Evolutionary conservation across 495 filamentous ascomycete genomes (phyloP).

Genomic region (Penicillium cosmopolitanum): DNA sequence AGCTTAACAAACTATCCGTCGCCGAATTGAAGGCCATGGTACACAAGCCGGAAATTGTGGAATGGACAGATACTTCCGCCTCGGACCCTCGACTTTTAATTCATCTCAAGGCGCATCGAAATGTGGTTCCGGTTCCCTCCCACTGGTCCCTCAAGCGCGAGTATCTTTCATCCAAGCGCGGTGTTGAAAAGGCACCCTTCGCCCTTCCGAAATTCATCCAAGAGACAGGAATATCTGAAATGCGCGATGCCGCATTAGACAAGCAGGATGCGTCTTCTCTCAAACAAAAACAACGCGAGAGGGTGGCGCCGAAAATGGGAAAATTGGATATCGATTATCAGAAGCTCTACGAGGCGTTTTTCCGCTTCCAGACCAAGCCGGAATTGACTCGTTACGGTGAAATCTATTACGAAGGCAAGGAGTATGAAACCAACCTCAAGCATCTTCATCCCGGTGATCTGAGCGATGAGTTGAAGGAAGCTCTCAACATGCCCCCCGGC

Average conservation of each 20-base stretch:
- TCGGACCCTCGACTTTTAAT: constrained; percentile 87
- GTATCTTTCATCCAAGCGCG: constrained; percentile 93
- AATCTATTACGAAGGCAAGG: constrained; percentile 98
- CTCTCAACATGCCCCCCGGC: constrained; percentile 90
- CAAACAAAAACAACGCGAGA: constrained; percentile 93
- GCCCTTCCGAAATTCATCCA: constrained; percentile 95
- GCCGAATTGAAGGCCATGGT: constrained; percentile 94
- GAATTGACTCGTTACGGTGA: constrained; percentile 93
- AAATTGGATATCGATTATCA: constrained; percentile 98
- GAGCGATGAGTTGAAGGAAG: constrained; percentile 87
- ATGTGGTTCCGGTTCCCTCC: constrained; percentile 89
- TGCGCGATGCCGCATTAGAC: constrained; percentile 94
- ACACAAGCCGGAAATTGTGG: constrained; percentile 88
- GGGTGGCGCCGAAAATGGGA: constrained; percentile 95
- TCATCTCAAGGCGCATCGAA: constrained; percentile 91
- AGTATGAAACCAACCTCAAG: constrained; percentile 92
- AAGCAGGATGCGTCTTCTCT: constrained; percentile 89
- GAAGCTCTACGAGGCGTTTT: constrained; percentile 97
- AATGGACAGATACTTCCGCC: constrained; percentile 96
- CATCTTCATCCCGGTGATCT: constrained; percentile 90
- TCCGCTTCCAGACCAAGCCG: constrained; percentile 94
- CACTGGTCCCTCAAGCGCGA: constrained; percentile 97
- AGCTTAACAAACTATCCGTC: constrained; percentile 87
- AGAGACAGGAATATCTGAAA: constrained; percentile 95
- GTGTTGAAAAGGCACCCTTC: constrained; percentile 93